Evolutionary conservation across 2,329 filamentous ascomycete genomes (phyloP), one percentile per base, ranked within the genome.

Genomic region (Claviceps quebecensis): DNA sequence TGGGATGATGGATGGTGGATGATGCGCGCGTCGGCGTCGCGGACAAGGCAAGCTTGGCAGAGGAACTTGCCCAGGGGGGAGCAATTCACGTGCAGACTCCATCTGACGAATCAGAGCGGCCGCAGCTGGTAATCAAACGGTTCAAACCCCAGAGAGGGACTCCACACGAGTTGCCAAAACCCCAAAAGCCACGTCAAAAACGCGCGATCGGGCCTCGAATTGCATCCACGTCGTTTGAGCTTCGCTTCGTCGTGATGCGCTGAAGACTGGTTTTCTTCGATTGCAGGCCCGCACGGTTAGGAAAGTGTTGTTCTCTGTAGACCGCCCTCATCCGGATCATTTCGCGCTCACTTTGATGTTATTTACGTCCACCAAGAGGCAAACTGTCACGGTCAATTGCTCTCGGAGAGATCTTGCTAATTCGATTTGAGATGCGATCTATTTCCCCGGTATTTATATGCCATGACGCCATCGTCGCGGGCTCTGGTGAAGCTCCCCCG

Each of bases 381-480:
- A 14, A 17, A 16, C 8, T 9, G 2, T 16, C 37, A 13, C 16
- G n/a, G 14, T 49, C 51, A 52, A 52, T 52, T 43, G 13, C 23
- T 34, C 29, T 16, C 48, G 22, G 23, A 7, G 43, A 38, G 16
- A 46, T 8, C 11, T 40, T 43, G 26, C 11, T 29, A 16, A 36
- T 5, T 43, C 7, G 4, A 40, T 52, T 38, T 14, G 13, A 43
- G 43, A 52, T n/a, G 5, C 49, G 47, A 52, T 52, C 26, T 37
- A 43, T 45, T 52, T 45, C 47, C 43, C 43, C 47, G 47, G 43
- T 36, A 41, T 47, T 46, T 43, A 38, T 38, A 43, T 52, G 55
- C 56, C 55, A 59, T 57, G 59, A 55, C 57, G 60, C 56, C 55
- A 62, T 56, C 56, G 52, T 57, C 57, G 59, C 57, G 58, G 29